Conservation (phyloP, 176 grass and related monocot genomes). For the Hordeum marinum region DNA sequence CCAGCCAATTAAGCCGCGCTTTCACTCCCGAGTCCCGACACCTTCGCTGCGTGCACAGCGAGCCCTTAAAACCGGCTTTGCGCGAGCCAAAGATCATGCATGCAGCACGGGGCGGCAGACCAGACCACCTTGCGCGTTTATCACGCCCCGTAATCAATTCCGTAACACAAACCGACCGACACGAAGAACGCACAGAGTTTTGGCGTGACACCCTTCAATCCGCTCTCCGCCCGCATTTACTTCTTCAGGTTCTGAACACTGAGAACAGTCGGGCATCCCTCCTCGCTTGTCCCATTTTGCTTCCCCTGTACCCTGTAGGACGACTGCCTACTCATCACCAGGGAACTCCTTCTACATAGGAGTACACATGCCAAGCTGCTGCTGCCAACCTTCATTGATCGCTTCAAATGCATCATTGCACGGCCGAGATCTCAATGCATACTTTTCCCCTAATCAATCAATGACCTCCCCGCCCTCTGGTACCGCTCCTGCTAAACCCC, state of each 20-base stretch:
- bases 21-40: background rate
- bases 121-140: background rate
- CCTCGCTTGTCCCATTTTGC: background rate
- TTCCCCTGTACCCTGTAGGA: background rate
- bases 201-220: background rate
- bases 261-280: background rate
- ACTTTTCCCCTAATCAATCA: slow-evolving; percentile 7
- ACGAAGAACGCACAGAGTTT: slow-evolving; percentile 1
- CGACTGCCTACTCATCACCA: background rate
- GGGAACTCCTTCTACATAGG: background rate
- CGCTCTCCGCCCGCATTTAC: background rate
- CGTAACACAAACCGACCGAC: background rate
- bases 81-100: background rate
- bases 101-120: background rate
- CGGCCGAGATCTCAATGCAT: slow-evolving; percentile 24
- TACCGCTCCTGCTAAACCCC: background rate
- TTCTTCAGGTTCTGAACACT: background rate
- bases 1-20: background rate
- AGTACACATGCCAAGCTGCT: slow-evolving; percentile 5
- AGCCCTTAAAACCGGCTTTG: background rate
- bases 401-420: background rate
- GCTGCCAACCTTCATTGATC: background rate
- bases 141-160: background rate
- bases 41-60: background rate
- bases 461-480: background rate